These are phyloP conservation scores for Penicillium psychrofluorescens DNA, from an alignment of 495 filamentous ascomycete genomes.

Conservation along the genomic window DNA sequence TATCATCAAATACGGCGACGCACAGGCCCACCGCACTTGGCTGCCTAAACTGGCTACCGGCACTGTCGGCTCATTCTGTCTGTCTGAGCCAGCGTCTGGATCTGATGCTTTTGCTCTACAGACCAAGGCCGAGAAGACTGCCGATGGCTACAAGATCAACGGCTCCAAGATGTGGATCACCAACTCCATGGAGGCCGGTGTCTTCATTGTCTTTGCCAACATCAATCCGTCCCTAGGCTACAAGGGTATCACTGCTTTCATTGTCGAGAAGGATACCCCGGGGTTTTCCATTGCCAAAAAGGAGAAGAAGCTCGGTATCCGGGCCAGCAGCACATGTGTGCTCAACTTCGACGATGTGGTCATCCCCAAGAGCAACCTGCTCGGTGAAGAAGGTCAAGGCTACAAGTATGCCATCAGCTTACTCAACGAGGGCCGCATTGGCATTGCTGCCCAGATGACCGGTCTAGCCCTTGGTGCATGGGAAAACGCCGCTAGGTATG, in stretches of 20 bases:
- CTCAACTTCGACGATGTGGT: constrained; percentile 97
- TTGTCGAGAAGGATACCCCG: constrained; percentile 81
- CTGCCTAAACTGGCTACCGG: constrained; percentile 81
- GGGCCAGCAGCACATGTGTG: constrained; percentile 89
- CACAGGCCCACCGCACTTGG: constrained; percentile 71
- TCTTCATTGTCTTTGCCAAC: constrained; percentile 98
- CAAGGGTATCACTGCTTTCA: constrained; percentile 93
- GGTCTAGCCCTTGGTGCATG: constrained; percentile 90
- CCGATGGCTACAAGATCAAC: constrained; percentile 75
- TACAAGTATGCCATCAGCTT: constrained; percentile 97
- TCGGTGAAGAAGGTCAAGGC: constrained; percentile 82
- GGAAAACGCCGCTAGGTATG: constrained; percentile 85
- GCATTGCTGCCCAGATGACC: constrained; percentile 98
- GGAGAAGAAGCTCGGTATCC: constrained; percentile 98
- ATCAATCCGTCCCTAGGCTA: constrained; percentile 81
- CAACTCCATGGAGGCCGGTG: constrained; percentile 84
- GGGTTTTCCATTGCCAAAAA: constrained; percentile 98
- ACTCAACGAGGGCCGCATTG: constrained; percentile 96
- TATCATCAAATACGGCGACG: constrained; percentile 76
- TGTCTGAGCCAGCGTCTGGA: constrained; percentile 88
- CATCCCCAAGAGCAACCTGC: constrained; percentile 76
- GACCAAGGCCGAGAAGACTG: constrained; percentile 72
- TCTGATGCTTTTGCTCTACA: constrained; percentile 94
- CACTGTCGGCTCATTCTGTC: constrained; percentile 91
- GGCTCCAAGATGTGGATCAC: constrained; percentile 99